Evolutionary conservation across 192 early-diverging fungal genomes (phyloP), one percentile per base, ranked within the genome.

Genomic region (Fimicolochytrium jonesii): DNA sequence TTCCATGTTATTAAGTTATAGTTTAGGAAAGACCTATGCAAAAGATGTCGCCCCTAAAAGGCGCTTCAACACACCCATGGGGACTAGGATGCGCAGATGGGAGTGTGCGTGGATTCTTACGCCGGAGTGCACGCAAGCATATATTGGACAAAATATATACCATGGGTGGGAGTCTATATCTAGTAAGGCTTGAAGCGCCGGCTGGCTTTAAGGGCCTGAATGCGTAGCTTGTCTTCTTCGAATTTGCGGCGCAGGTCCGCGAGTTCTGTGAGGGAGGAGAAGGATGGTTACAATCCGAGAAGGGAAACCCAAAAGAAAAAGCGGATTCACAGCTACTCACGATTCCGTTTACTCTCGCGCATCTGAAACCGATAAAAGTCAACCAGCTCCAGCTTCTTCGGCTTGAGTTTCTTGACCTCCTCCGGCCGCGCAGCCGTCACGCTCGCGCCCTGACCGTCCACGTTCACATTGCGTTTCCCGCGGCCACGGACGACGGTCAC

Each of bases 341-440:
- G 87, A 69, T 92, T 86, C 43, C 87, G 79, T 73, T 95, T 95
- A 34, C 74, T 80, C 77, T 97, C 92, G 23, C 92, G 83, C 82
- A 92, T 80, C 78, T 97, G 94, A 86, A 97, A 97, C 13, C 92
- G 78, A 70, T 97, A 97, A 84, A 97, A 92, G 77, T 97, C 89
- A 23, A 83, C 81, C 45, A 92, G 77, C 50, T 87, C 86, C 59
- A 87, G 82, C 79, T 90, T 88, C 85, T 93, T 90, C 60, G 68
- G 84, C 71, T 86, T 85, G 55, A 75, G 62, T 57, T 69, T 75
- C 45, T 79, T 81, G 31, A 70, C 73, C 9, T 72, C 75, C 31
- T 62, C 73, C 9, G 79, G 75, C 2, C 70, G 66, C n/a, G 83
- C 80, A 23, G 79, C 81, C 3, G 81, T 87, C 2, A 77, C 75